A percentile compares a stretch with the other conserved stretches of the same genome.
phyloP scores from a whole-genome alignment of 768 basidiomycete genomes.

The Lactarius indigo region DNA sequence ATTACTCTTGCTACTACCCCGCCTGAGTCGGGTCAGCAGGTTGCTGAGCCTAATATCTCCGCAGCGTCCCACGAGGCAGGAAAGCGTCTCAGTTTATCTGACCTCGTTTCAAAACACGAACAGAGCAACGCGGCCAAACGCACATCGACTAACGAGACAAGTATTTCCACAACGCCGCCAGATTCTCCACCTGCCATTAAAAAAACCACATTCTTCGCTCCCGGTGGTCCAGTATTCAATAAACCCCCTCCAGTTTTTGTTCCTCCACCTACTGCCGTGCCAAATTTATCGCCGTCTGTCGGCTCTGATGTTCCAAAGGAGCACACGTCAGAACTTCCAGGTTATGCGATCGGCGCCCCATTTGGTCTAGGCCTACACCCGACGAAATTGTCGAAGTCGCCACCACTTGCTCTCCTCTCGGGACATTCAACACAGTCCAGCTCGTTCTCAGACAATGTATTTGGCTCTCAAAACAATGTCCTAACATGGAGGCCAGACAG shows the following conservation, averaged over 20 bases:
- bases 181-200: slow-evolving; percentile 22
- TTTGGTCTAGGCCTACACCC: slow-evolving; percentile 43
- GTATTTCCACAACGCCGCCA: slow-evolving; percentile 25
- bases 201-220: slow-evolving; percentile 31
- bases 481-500: slow-evolving; percentile 56
- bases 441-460: slow-evolving; percentile 46
- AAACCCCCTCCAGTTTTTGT: slow-evolving; percentile 46
- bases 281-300: slow-evolving; percentile 22
- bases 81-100: slow-evolving; percentile 54
- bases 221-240: slow-evolving; percentile 54
- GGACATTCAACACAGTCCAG: slow-evolving; percentile 56
- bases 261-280: slow-evolving; percentile 40
- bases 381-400: slow-evolving; percentile 21
- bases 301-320: slow-evolving; percentile 31
- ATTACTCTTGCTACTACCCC: background rate
- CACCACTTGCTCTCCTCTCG: slow-evolving; percentile 35
- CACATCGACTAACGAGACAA: slow-evolving; percentile 6
- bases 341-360: slow-evolving; percentile 41
- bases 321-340: slow-evolving; percentile 35
- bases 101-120: slow-evolving; percentile 44
- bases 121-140: slow-evolving; percentile 35
- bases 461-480: slow-evolving; percentile 44
- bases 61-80: slow-evolving; percentile 26
- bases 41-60: background rate
- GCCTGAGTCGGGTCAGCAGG: background rate